Conservation (phyloP, 768 basidiomycete genomes). For the Tylopilus subfusipes region DNA sequence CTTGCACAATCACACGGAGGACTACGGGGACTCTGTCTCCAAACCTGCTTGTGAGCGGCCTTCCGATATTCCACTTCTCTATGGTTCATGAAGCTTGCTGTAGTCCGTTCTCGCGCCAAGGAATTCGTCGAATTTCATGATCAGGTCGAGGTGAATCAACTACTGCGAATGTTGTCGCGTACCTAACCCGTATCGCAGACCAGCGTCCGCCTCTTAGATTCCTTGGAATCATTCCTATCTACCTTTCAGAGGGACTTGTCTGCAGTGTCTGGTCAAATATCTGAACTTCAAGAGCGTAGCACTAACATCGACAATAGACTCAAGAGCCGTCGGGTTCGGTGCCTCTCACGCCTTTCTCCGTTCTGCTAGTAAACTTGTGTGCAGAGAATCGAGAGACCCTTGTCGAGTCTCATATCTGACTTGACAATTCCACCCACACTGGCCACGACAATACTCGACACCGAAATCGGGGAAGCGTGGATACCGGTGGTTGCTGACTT, state of each 20-base stretch:
- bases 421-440: slow-evolving; percentile 81
- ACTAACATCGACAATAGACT: slow-evolving; percentile 87
- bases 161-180: background rate
- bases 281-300: slow-evolving; percentile 86
- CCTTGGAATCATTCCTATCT: slow-evolving; percentile 86
- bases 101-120: slow-evolving; percentile 41
- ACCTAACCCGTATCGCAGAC: slow-evolving; percentile 48
- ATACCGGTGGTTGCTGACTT: slow-evolving; percentile 76
- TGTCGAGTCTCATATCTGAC: slow-evolving; percentile 75
- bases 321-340: slow-evolving; percentile 74
- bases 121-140: slow-evolving; percentile 89
- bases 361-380: slow-evolving; percentile 1
- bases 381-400: slow-evolving; percentile 85
- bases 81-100: background rate
- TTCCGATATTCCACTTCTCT: background rate
- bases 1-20: background rate
- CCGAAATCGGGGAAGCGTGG: slow-evolving; percentile 86
- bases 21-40: background rate
- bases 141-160: slow-evolving; percentile 68
- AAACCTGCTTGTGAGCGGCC: slow-evolving; percentile 16
- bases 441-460: slow-evolving; percentile 76
- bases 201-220: slow-evolving; percentile 80
- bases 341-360: background rate
- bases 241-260: slow-evolving; percentile 95
- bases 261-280: slow-evolving; percentile 93